phyloP scores from a whole-genome alignment of 2,329 filamentous ascomycete species.

The Scedosporium boydii region DNA sequence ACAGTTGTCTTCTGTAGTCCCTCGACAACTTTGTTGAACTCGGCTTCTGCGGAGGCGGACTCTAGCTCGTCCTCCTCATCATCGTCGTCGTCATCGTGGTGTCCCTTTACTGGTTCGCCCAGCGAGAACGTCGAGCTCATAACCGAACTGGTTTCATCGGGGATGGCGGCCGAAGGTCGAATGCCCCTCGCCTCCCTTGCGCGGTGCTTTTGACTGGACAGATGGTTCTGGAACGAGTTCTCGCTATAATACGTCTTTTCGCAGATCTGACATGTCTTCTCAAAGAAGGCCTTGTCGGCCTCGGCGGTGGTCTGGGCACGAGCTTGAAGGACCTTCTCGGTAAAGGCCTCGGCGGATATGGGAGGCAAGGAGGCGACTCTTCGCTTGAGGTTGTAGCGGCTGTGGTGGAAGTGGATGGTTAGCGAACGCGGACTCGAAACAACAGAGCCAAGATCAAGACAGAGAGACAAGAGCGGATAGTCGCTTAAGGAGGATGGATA shows the following conservation, averaged over 20 bases:
- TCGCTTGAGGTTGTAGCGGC: constrained; percentile 93
- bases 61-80: constrained; percentile 50
- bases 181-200: constrained; percentile 19
- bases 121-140: constrained; percentile 88
- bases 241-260: constrained; percentile 93
- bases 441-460: not conserved
- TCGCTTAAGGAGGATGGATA: not conserved
- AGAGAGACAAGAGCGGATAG: not conserved
- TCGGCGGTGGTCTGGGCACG: constrained; percentile 77
- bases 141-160: constrained; percentile 69
- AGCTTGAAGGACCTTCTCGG: constrained; percentile 88
- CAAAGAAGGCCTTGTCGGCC: constrained; percentile 79
- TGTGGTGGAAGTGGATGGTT: constrained; percentile 22
- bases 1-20: constrained; percentile 67
- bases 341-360: constrained; percentile 84
- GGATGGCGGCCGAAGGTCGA: constrained; percentile 33
- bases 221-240: constrained; percentile 88
- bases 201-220: constrained; percentile 85
- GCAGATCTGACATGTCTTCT: constrained; percentile 73
- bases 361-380: constrained; percentile 84
- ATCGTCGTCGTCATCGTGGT: constrained; percentile 23
- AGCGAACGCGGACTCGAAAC: not conserved
- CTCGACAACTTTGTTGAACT: constrained; percentile 70
- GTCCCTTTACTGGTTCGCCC: constrained; percentile 59
- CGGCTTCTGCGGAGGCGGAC: constrained; percentile 40